These are phyloP conservation scores for Margaritispora aquatica DNA, from an alignment of 495 filamentous ascomycete genomes.

Conservation along the genomic window DNA sequence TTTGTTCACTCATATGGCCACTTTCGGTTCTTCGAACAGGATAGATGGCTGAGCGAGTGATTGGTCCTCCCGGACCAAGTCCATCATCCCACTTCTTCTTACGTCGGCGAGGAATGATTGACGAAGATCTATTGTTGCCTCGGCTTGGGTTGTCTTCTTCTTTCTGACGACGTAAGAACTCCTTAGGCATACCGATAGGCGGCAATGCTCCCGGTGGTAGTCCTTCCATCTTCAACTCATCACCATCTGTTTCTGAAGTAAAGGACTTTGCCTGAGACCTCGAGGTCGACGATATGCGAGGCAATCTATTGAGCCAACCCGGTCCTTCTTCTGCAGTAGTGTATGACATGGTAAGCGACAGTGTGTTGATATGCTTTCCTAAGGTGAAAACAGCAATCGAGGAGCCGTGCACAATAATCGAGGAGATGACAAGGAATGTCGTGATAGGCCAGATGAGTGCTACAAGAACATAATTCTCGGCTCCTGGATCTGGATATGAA, in stretches of 20 bases:
- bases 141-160: constrained; percentile 60
- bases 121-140: constrained; percentile 50
- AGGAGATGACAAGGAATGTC: constrained; percentile 87
- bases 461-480: constrained; percentile 61
- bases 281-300: constrained; percentile 79
- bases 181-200: constrained; percentile 64
- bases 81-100: constrained; percentile 51
- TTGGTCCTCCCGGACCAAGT: constrained; percentile 77
- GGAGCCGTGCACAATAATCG: constrained; percentile 93
- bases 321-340: constrained; percentile 84
- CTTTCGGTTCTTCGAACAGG: constrained; percentile 52
- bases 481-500: constrained; percentile 44
- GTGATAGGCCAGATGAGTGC: constrained; percentile 93
- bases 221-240: constrained; percentile 53
- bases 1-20: constrained; percentile 24
- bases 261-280: constrained; percentile 78
- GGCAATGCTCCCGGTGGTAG: constrained; percentile 75
- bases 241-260: constrained; percentile 40
- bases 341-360: constrained; percentile 93
- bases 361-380: constrained; percentile 96
- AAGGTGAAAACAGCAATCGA: constrained; percentile 98
- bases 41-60: constrained; percentile 84
- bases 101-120: constrained; percentile 52
- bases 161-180: constrained; percentile 75
- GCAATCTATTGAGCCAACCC: constrained; percentile 90